Percentiles rank a stretch among this genome's conserved stretches.
phyloP scores from a whole-genome alignment of 345 rosid species.

The Dovyalis caffra region DNA sequence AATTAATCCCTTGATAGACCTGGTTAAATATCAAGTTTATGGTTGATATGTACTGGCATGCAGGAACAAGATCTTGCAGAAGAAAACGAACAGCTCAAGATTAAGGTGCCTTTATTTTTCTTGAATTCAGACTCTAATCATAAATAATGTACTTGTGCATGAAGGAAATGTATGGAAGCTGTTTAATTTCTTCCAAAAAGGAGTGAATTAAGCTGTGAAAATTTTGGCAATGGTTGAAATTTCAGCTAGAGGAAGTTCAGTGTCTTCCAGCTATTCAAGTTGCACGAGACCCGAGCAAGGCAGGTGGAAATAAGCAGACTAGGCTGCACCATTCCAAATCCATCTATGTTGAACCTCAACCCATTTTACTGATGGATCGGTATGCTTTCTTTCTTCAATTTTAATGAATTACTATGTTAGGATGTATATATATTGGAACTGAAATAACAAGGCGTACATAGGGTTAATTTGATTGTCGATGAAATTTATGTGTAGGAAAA shows the following conservation, averaged over 20 bases:
- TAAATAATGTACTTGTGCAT: neutral
- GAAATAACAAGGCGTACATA: too few relatives aligned
- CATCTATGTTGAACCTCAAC: neutral
- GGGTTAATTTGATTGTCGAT: neutral
- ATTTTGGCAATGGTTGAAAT: neutral
- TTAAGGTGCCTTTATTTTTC: conserved; percentile 20
- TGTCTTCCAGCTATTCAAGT: conserved; percentile 6
- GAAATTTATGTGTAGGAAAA: neutral
- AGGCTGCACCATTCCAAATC: conserved; percentile 1
- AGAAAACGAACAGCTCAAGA: conserved; percentile 30
- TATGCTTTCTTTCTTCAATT: neutral
- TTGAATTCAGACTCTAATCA: neutral
- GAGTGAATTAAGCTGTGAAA: neutral
- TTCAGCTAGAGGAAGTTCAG: conserved; percentile 27
- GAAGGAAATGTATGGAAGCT: too few relatives aligned
- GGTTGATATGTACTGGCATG: neutral
- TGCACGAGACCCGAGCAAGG: conserved; percentile 10
- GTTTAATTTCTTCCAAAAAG: neutral
- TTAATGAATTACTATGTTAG: neutral
- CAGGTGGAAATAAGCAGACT: neutral
- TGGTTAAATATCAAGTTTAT: too few relatives aligned
- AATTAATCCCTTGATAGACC: too few relatives aligned
- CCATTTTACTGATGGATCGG: conserved; percentile 9
- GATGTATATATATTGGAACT: too few relatives aligned
- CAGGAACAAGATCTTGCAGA: conserved; percentile 34